Evolutionary conservation across 192 early-diverging fungal genomes (phyloP).

Genomic region (Funneliformis geosporum): DNA sequence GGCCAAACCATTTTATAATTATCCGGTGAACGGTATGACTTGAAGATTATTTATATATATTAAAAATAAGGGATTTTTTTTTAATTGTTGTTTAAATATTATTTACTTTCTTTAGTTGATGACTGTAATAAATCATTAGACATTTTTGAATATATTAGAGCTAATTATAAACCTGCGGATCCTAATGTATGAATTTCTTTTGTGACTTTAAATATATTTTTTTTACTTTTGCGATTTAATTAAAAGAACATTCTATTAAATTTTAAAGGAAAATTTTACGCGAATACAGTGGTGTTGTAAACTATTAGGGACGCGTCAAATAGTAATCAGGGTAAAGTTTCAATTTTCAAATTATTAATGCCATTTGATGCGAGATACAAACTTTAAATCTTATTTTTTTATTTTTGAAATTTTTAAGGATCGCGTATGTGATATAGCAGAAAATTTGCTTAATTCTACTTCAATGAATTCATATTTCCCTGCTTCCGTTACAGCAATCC

Average conservation of each 20-base stretch:
- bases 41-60: background rate
- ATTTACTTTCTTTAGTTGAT: conserved; percentile 26
- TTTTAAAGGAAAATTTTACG: conserved; percentile 42
- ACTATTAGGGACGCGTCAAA: conserved; percentile 31
- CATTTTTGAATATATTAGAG: conserved; percentile 43
- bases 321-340: conserved; percentile 34
- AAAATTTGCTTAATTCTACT: conserved; percentile 28
- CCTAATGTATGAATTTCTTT: conserved; percentile 19
- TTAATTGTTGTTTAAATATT: background rate
- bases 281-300: conserved; percentile 39
- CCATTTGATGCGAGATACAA: too few relatives aligned
- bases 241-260: background rate
- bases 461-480: conserved; percentile 22
- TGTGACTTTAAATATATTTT: background rate
- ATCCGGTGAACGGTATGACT: conserved; percentile 33
- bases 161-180: conserved; percentile 30
- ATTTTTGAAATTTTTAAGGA: conserved; percentile 18
- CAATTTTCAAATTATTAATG: background rate
- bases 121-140: conserved; percentile 43
- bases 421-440: conserved; percentile 34
- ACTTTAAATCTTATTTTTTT: background rate
- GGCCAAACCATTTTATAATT: conserved; percentile 34
- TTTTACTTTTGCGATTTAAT: background rate
- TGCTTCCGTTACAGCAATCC: conserved; percentile 37
- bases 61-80: too few relatives aligned